Base-by-base conservation (phyloP, 2,329 filamentous ascomycete genomes). In the Zymoseptoria passerinii region DNA sequence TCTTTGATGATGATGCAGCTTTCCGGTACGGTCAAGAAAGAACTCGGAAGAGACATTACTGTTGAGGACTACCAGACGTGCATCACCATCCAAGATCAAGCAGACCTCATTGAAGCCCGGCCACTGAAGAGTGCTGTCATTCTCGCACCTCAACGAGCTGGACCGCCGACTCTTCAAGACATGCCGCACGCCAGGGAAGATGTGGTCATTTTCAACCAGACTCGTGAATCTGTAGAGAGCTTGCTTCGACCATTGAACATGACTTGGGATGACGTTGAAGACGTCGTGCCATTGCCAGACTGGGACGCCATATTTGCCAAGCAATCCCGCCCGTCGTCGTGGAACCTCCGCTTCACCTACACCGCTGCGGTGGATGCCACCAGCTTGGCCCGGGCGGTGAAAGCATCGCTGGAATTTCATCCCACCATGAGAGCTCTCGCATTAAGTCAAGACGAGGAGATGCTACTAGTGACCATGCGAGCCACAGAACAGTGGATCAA, bases 1-100 rank as follows among this genome's bases (percentile, higher is more conserved):
- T 70, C 68, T 8, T 56, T 71, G 50, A 70, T 71, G 68, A 70
- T 71, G 68, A 71, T 70, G 68, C 68, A 70, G 58, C 64, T 71
- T 35, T 70, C 68, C 13, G 64, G 68, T 35, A 64, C 59, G 18
- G 68, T 71, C n/a, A 70, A 69, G 60, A 69, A 69, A 57, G 64
- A 70, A 51, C 64, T 71, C 8, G 64, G 65, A 27, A 59, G 64
- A 27, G 68, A 71, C 48, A 66, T 71, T 19, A 71, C 68, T 8
- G 66, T 70, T 6, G 68, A 71, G 52, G 66, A 71, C 58, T 70
- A 70, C 62, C 68, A 70, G 62, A 57, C 63, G 16, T 68, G 68
- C 53, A 66, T 68, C 29, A 69, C 65, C 1, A 68, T 71, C 27
- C 65, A 69, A 53, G 62, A 67, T 28, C 68, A 71, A 57, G 66